Evolutionary conservation across 371 early-diverging fungal species (phyloP), one percentile per base, ranked within the genome.

Genomic region (Astathelohania contejeani): DNA sequence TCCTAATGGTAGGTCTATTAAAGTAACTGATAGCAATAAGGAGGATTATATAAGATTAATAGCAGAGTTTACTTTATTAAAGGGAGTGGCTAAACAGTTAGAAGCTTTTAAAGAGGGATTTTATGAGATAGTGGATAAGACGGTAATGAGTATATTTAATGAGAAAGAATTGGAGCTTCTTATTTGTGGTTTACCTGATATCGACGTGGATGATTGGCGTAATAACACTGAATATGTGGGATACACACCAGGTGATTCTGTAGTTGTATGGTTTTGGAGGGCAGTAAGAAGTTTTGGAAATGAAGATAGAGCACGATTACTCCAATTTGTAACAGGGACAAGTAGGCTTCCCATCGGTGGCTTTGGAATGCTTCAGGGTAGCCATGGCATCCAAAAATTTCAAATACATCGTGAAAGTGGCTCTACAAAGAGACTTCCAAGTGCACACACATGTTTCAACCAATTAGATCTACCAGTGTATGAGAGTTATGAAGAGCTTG

Each of bases 181-280:
- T 54, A 93, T 96, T 67, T 87, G 88, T 40, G 96, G 96, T 40
- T 73, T 92, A 67, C 88, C 90, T 0, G 93, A 95, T 56, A 87
- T 95, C 59, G 92, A 95, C 71, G 80, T 92, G 47, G 94, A 95
- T 62, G 96, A 95, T 70, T 95, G 96, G 96, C 86, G 84, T 67
- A 90, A 89, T 73, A 85, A 90, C 73, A 88, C 93, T 0, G 87
- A 82, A 60, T 96, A 93, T 69, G 80, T 83, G 60, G 89, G 86
- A 46, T 96, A 90, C 73, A 79, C 83, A 9, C 60, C 78, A 2
- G 75, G 82, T 20, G 83, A 85, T 3, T 83, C 86, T 12, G 89
- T 86, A 62, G 81, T 96, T 43, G 87, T 88, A 70, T 89, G 91
- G 90, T 93, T 94, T 79, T 96, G 97, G 97, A 77, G 90, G 26